These are phyloP conservation scores for Coemansia sp. DNA, from an alignment of 192 early-diverging fungal genomes.

Conservation along the genomic window DNA sequence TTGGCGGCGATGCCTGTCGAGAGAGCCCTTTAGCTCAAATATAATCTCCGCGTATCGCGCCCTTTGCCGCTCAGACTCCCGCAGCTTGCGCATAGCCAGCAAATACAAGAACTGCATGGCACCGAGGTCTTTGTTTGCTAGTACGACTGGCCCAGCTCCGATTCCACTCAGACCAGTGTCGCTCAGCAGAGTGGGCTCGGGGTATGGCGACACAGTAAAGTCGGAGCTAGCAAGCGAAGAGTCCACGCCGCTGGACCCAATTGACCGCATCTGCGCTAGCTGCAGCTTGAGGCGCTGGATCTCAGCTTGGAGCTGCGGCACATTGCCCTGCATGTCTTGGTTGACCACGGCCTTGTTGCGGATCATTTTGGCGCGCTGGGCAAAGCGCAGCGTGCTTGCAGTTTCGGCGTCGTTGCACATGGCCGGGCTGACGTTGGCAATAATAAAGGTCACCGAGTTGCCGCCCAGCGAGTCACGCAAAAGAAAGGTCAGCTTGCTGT, in stretches of 20 bases:
- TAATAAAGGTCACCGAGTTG: constrained; percentile 66
- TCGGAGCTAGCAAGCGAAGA: neutral
- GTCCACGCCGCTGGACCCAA: neutral
- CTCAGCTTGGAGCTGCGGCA: constrained; percentile 61
- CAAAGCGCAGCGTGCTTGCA: constrained; percentile 64
- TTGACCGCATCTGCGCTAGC: constrained; percentile 22
- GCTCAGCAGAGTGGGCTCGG: neutral
- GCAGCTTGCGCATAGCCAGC: constrained; percentile 53
- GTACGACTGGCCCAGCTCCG: neutral
- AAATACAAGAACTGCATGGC: constrained; percentile 46
- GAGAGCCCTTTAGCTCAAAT: constrained; percentile 44
- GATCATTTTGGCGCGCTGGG: constrained; percentile 68
- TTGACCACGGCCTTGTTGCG: constrained; percentile 70
- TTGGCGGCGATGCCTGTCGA: constrained; percentile 38
- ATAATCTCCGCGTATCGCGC: constrained; percentile 49
- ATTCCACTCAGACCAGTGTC: neutral
- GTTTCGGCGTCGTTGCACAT: constrained; percentile 59
- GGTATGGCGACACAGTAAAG: neutral
- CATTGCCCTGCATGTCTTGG: constrained; percentile 64
- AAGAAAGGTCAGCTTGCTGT: constrained; percentile 67
- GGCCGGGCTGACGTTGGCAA: constrained; percentile 60
- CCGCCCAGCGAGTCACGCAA: constrained; percentile 68
- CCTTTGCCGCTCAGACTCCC: constrained; percentile 54
- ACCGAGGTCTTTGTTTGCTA: constrained; percentile 27
- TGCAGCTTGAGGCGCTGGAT: constrained; percentile 57